Evolutionary conservation across 768 basidiomycete genomes (phyloP).

Genomic region (Xerocomellus intermedius): DNA sequence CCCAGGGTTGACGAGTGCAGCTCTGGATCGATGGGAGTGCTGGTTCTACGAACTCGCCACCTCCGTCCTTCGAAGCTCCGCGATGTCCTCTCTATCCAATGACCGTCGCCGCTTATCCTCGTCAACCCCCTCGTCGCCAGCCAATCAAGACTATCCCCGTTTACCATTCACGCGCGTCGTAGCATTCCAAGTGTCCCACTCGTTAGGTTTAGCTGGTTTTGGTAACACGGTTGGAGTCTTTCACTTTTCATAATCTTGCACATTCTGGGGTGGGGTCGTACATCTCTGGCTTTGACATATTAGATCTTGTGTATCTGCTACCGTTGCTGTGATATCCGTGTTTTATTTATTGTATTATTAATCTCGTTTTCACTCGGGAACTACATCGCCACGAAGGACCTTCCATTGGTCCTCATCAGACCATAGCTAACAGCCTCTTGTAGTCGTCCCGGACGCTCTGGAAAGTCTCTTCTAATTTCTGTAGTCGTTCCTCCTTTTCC

Average conservation of each 20-base stretch:
- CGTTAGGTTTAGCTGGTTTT: slow-evolving; percentile 66
- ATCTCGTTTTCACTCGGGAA: not conserved
- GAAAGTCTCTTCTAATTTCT: slow-evolving; percentile 93
- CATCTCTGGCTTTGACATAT: not conserved
- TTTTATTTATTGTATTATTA: slow-evolving; percentile 28
- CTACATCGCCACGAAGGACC: not conserved
- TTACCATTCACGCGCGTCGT: slow-evolving; percentile 81
- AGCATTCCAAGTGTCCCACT: slow-evolving; percentile 49
- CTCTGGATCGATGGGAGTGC: slow-evolving; percentile 79
- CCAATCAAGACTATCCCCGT: slow-evolving; percentile 41
- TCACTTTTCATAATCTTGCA: slow-evolving; percentile 23
- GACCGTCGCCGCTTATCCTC: slow-evolving; percentile 12
- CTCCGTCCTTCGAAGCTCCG: slow-evolving; percentile 47
- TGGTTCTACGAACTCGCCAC: slow-evolving; percentile 71
- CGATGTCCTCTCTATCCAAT: slow-evolving; percentile 47
- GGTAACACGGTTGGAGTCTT: slow-evolving; percentile 58
- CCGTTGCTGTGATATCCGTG: slow-evolving; percentile 10
- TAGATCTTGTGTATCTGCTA: slow-evolving; percentile 20
- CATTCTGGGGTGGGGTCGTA: not conserved
- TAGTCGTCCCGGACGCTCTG: slow-evolving; percentile 85
- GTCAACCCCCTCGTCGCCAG: not conserved
- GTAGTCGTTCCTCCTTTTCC: slow-evolving; percentile 80
- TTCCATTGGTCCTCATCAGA: slow-evolving; percentile 22
- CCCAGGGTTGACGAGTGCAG: slow-evolving; percentile 56
- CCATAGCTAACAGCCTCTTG: slow-evolving; percentile 64